Percentiles rank a stretch among this genome's conserved stretches.
Conservation (phyloP, 2,329 filamentous ascomycete genomes). For the Thyridium curvatum region DNA sequence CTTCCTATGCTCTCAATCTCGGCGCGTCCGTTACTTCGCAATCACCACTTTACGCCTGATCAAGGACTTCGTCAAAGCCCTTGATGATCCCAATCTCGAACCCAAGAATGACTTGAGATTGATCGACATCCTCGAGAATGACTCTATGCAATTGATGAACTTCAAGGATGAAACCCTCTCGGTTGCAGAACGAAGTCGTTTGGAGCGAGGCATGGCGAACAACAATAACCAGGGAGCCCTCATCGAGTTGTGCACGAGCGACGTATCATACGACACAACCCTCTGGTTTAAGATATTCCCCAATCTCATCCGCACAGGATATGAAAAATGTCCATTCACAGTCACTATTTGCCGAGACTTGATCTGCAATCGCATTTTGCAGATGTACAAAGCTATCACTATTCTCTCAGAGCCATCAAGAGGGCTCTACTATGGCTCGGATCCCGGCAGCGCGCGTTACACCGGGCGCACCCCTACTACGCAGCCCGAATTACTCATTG, state of each 20-base stretch:
- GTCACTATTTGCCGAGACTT: constrained; percentile 87
- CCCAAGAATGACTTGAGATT: constrained; percentile 42
- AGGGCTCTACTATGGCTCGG: constrained; percentile 57
- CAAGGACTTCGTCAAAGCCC: constrained; percentile 84
- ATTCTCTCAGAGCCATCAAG: constrained; percentile 68
- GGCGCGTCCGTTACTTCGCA: constrained; percentile 80
- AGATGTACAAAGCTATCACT: constrained; percentile 85
- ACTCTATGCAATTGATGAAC: constrained; percentile 82
- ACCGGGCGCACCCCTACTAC: constrained; percentile 55
- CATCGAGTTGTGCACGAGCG: constrained; percentile 91
- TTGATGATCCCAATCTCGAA: constrained; percentile 47
- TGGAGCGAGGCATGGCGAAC: constrained; percentile 84
- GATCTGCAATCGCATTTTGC: constrained; percentile 83
- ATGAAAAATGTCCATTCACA: constrained; percentile 84
- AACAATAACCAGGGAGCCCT: constrained; percentile 79
- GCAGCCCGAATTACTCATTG: constrained; percentile 80
- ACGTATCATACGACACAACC: constrained; percentile 88
- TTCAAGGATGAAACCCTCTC: constrained; percentile 89
- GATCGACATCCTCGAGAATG: constrained; percentile 86
- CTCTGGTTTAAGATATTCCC: constrained; percentile 98
- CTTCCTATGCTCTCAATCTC: constrained; percentile 93
- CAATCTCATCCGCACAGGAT: constrained; percentile 84
- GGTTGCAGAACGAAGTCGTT: constrained; percentile 82
- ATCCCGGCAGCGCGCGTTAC: constrained; percentile 47
- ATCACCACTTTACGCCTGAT: constrained; percentile 89